A percentile compares a stretch with the other conserved stretches of the same genome.
phyloP scores from a whole-genome alignment of 2,329 filamentous ascomycete genomes.

The Xylariomycetidae sp. region DNA sequence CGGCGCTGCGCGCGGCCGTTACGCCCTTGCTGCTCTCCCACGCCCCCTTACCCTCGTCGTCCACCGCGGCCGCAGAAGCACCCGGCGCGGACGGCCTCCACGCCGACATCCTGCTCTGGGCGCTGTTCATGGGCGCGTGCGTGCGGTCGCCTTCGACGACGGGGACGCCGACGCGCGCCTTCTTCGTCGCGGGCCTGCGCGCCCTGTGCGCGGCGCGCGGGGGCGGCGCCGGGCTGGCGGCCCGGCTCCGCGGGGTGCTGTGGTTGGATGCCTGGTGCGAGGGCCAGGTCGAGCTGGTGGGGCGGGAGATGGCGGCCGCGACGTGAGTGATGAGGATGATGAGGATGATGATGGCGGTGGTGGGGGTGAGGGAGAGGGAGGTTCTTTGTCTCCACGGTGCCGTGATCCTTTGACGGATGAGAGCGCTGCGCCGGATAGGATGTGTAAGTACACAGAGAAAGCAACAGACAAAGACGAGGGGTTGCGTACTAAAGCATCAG shows the following conservation, averaged over 20 bases:
- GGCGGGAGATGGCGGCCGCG: slow-evolving; percentile 19
- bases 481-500: too few species aligned
- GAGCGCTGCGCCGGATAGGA: too few species aligned
- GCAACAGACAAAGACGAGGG: too few species aligned
- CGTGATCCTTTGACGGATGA: too few species aligned
- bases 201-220: slow-evolving; percentile 21
- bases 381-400: too few species aligned
- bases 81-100: slow-evolving; percentile 21
- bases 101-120: slow-evolving; percentile 24
- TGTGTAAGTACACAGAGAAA: neutral
- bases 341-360: too few species aligned
- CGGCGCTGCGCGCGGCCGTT: slow-evolving; percentile 21
- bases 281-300: slow-evolving; percentile 22
- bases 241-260: slow-evolving; percentile 20
- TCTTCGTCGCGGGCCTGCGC: slow-evolving; percentile 23
- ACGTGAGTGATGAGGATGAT: slow-evolving; percentile 7
- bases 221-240: slow-evolving; percentile 17
- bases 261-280: slow-evolving; percentile 28
- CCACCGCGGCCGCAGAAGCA: too few species aligned
- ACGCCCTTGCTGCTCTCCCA: slow-evolving; percentile 19
- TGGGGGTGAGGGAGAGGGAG: too few species aligned
- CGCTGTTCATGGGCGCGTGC: slow-evolving; percentile 26
- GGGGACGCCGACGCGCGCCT: slow-evolving; percentile 14
- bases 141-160: slow-evolving; percentile 20
- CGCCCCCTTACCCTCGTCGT: too few species aligned